Evolutionary conservation across 169 alveolate genomes (phyloP), one percentile per base, ranked within the genome.

Genomic region (Cryptosporidium bovis): DNA sequence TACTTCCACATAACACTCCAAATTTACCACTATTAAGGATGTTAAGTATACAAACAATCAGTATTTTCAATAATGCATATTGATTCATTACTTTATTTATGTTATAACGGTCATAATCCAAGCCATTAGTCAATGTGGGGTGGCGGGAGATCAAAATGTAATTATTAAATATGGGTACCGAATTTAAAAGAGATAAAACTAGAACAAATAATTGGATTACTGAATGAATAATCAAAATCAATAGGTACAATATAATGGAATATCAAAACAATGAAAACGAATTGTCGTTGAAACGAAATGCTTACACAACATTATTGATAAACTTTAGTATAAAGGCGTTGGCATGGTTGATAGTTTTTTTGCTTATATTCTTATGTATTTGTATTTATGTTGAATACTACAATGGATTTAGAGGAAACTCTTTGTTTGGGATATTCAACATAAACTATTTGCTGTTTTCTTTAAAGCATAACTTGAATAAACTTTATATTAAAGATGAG

Each of bases 11-110:
- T 40, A 3, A 6, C 13, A 34, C 20, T 44, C 10, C 18, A 44
- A 66, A 12, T 20, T 8, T 50, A 29, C 33, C 10, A 24, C 34
- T 0, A 55, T 20, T 10, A 0, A 66, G 15, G 12, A 27, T 46
- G 48, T 40, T 3, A 6, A 48, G 1, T 18, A 46, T 18, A 5
- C 4, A 53, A 53, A 20, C 29, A 7, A 53, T n/a, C 4, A 53
- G 64, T 53, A 53, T 53, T 53, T 8, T 8, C 10, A 53, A 5
- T 53, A 53, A 53, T 53, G 64, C 64, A 53, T 20, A n/a, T 53
- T 53, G 4, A 53, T 53, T n/a, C 64, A 53, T 53, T 1, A 53
- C 29, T 53, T 53, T 5, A 53, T 53, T 53, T 53, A 12, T 0
- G 8, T n/a, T n/a, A 53, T 53, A 20, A 5, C 1, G 27, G 12